Evolutionary conservation across 441 rosid species (phyloP).

Genomic region (Gossypium schwendimanii): DNA sequence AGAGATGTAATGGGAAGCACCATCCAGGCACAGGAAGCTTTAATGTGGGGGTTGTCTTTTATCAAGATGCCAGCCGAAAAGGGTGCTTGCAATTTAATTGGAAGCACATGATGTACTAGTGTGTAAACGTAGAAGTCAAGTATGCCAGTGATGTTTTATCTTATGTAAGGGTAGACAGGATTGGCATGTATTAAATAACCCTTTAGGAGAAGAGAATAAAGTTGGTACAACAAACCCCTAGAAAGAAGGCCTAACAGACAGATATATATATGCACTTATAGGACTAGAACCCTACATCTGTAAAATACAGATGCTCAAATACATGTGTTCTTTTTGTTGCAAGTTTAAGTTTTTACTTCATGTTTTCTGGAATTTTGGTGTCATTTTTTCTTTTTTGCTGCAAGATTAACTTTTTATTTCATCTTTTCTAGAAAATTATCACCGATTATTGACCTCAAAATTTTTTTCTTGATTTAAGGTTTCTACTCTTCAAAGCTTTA

Average conservation of each 20-base stretch:
- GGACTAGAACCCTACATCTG: background rate
- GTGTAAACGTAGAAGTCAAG: background rate
- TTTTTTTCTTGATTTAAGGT: background rate
- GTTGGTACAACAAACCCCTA: background rate
- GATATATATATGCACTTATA: background rate
- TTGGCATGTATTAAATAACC: background rate
- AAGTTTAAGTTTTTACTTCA: background rate
- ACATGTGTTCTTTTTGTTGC: background rate
- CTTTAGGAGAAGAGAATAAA: background rate
- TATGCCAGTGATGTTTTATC: background rate
- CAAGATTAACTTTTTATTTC: constrained; percentile 3
- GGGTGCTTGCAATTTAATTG: background rate
- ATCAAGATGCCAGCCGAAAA: background rate
- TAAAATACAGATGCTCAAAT: background rate
- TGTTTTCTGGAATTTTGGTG: background rate
- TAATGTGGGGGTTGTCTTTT: background rate
- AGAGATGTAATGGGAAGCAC: background rate
- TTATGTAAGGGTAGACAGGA: background rate
- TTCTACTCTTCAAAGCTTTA: background rate
- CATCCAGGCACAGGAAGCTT: background rate
- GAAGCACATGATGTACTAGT: background rate
- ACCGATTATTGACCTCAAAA: background rate
- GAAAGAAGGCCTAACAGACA: background rate
- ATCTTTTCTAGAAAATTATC: background rate
- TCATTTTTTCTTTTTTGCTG: background rate